These are phyloP conservation scores for Ustilago curta DNA, from an alignment of 1,284 basidiomycete genomes.

Conservation along the genomic window DNA sequence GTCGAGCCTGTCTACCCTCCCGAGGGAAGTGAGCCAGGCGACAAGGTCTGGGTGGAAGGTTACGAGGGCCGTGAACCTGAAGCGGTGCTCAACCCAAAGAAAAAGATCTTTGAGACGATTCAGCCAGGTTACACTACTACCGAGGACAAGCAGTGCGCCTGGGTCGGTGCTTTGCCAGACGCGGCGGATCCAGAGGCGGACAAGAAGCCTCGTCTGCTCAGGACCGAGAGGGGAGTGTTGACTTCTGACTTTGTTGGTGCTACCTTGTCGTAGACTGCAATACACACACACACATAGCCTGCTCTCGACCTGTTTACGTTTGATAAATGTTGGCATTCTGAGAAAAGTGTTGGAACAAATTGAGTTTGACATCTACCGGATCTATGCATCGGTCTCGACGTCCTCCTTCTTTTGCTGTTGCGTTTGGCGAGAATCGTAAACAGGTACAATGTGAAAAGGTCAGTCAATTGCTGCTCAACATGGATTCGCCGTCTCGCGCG, in stretches of 20 bases:
- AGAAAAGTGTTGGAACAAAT: constrained; percentile 2
- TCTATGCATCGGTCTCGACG: constrained; percentile 53
- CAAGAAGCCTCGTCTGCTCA: constrained; percentile 58
- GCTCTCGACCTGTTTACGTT: background rate
- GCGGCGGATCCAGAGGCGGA: constrained; percentile 61
- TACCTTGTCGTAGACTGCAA: constrained; percentile 53
- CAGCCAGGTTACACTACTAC: constrained; percentile 66
- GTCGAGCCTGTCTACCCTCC: constrained; percentile 67
- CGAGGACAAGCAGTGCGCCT: constrained; percentile 56
- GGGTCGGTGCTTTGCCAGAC: constrained; percentile 62
- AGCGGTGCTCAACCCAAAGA: constrained; percentile 68
- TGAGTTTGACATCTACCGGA: constrained; percentile 3
- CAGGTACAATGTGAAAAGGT: background rate
- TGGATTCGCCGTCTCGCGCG: background rate
- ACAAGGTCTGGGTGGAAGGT: constrained; percentile 67
- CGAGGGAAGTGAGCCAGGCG: constrained; percentile 60
- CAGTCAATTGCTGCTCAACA: background rate
- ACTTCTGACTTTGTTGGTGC: constrained; percentile 62
- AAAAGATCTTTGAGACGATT: constrained; percentile 69
- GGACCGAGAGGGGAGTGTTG: constrained; percentile 60
- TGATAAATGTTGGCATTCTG: constrained; percentile 1
- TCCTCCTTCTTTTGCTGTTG: constrained; percentile 49
- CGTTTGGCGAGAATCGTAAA: background rate
- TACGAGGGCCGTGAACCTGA: constrained; percentile 65
- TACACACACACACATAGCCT: constrained; percentile 5